phyloP scores from a whole-genome alignment of 148 eudicot species.

The Nepenthes gracilis region DNA sequence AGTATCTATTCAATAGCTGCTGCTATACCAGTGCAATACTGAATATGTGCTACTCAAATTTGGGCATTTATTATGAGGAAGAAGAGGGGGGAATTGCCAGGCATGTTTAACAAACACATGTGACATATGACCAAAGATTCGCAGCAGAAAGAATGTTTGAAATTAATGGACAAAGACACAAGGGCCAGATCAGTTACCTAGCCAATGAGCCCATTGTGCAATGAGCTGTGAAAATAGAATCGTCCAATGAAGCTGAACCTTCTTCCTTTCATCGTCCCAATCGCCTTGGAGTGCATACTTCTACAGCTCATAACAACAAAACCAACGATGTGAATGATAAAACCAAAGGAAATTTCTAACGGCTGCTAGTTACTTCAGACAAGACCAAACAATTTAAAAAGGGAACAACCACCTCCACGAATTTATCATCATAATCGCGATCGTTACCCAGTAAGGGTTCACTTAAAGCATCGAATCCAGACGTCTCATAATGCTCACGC shows the following conservation, averaged over 20 bases:
- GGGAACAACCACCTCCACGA: constrained; percentile 25
- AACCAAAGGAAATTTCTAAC: too few species aligned
- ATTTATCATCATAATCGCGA: constrained; percentile 24
- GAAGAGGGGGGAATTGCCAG: too few species aligned
- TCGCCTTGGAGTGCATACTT: constrained; percentile 32
- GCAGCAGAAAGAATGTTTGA: too few species aligned
- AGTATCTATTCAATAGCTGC: too few species aligned
- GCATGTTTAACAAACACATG: too few species aligned
- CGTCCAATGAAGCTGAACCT: constrained; percentile 76
- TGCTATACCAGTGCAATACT: too few species aligned
- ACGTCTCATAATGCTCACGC: constrained; percentile 52
- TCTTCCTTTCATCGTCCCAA: constrained; percentile 62
- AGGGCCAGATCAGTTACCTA: constrained; percentile 39
- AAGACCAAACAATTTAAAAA: not conserved
- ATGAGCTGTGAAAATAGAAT: constrained; percentile 70
- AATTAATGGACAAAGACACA: not conserved
- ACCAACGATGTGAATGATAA: constrained; percentile 2
- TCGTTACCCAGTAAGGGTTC: constrained; percentile 74
- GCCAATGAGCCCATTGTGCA: constrained; percentile 95
- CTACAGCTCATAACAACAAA: constrained; percentile 20
- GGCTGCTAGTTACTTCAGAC: too few species aligned
- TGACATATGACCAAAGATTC: too few species aligned
- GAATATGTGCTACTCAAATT: too few species aligned
- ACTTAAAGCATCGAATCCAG: constrained; percentile 36
- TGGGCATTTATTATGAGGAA: too few species aligned